Evolutionary conservation across 768 basidiomycete species (phyloP), one percentile per base, ranked within the genome.

Genomic region (Polyporus arcularius): DNA sequence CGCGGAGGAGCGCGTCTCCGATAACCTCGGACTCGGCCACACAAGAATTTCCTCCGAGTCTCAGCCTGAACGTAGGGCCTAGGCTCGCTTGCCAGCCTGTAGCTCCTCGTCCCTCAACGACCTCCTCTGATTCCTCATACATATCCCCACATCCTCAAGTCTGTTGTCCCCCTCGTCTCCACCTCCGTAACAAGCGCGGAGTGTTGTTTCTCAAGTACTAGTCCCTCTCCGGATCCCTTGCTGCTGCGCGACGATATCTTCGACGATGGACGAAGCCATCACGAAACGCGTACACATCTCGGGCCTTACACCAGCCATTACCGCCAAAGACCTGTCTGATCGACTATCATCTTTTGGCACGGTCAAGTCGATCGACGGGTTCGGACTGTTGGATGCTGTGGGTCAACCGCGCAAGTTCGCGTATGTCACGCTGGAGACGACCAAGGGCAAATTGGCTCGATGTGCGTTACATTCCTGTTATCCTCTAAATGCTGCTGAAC

Each of bases 221-320:
- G n/a, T n/a, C n/a, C n/a, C n/a, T n/a, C n/a, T n/a, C n/a, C n/a
- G n/a, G n/a, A n/a, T n/a, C n/a, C n/a, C n/a, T n/a, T n/a, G n/a
- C n/a, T n/a, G n/a, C n/a, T n/a, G n/a, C 45, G 7, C 43, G n/a
- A 18, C n/a, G 4, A 5, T 46, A 4, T 46, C 3, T 3, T 18
- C 11, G 18, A 31, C 18, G 30, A 67, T 67, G 67, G 67, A 68
- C 30, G 71, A 72, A 57, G 42, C 67, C 32, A 67, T 78, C 65
- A 76, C 82, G 1, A 91, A 88, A 75, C 78, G 89, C 41, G 77
- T 92, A 10, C 88, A 90, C 54, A 78, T 93, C 55, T 90, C 90
- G 31, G 91, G 91, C 2, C 78, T 93, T 4, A 91, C 89, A 0
- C 84, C 88, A 0, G 74, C 85, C 4, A 82, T 93, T 32, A 79